Percentiles rank a stretch among this genome's conserved stretches.
These are phyloP conservation scores for Lichtheimia corymbifera DNA, from an alignment of 371 early-diverging fungal genomes.

Conservation along the genomic window DNA sequence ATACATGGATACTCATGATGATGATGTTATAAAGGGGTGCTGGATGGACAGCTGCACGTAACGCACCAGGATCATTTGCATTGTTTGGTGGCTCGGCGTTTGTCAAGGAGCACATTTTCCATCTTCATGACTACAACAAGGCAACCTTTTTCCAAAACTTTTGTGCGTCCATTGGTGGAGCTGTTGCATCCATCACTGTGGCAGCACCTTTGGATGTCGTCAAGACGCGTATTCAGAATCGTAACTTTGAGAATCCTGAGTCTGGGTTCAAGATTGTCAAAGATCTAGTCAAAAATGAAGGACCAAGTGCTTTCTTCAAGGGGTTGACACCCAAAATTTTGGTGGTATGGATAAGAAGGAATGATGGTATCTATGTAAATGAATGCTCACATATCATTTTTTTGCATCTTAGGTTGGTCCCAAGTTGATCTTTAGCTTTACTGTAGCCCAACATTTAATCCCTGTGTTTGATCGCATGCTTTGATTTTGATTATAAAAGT, in stretches of 20 bases:
- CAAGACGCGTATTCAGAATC: slow-evolving; percentile 97
- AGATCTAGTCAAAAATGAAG: slow-evolving; percentile 90
- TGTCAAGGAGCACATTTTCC: slow-evolving; percentile 91
- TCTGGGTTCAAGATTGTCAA: slow-evolving; percentile 83
- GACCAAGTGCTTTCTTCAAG: slow-evolving; percentile 94
- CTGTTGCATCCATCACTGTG: slow-evolving; percentile 93
- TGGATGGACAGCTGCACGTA: slow-evolving; percentile 96
- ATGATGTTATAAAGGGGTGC: slow-evolving; percentile 67
- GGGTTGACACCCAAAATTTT: slow-evolving; percentile 95
- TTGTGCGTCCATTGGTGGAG: slow-evolving; percentile 93
- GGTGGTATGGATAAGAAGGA: slow-evolving; percentile 47
- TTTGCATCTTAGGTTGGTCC: slow-evolving; percentile 73
- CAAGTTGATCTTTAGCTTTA: slow-evolving; percentile 97
- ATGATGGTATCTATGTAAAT: not conserved
- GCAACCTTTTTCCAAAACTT: slow-evolving; percentile 98
- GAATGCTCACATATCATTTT: not conserved
- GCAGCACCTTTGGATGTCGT: slow-evolving; percentile 97
- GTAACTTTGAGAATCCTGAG: slow-evolving; percentile 85
- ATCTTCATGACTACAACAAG: slow-evolving; percentile 84
- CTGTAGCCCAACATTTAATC: slow-evolving; percentile 93
- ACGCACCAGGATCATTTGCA: slow-evolving; percentile 97
- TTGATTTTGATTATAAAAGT: no score
- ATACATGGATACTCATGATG: not conserved
- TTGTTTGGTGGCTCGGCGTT: slow-evolving; percentile 94
- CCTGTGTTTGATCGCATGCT: slow-evolving; percentile 67